Conservation (phyloP, 768 basidiomycete genomes). For the Gloeophyllum trabeum region DNA sequence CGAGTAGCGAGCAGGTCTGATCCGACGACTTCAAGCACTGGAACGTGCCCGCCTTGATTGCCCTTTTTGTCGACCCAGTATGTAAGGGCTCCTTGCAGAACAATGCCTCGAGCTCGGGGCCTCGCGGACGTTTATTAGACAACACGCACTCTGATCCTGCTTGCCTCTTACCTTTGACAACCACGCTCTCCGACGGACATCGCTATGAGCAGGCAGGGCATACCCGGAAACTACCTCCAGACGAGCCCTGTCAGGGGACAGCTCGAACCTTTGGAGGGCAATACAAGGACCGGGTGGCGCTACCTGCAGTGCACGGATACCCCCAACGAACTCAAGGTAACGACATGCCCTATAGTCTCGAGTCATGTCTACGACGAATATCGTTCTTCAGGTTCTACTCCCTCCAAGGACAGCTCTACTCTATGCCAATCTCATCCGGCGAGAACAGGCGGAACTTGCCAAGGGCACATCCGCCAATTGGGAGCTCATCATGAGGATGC, state of each 20-base stretch:
- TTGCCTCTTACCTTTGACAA: too few relatives aligned
- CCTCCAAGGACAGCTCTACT: conserved; percentile 56
- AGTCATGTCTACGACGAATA: not conserved
- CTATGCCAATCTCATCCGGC: conserved; percentile 54
- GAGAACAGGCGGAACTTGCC: conserved; percentile 49
- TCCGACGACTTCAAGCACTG: too few relatives aligned
- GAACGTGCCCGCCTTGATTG: too few relatives aligned
- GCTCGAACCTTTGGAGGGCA: conserved; percentile 51
- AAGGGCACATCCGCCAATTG: conserved; percentile 47
- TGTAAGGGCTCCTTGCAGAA: too few relatives aligned
- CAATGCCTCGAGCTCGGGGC: too few relatives aligned
- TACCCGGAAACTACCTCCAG: conserved; percentile 33
- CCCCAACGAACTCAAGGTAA: conserved; percentile 61
- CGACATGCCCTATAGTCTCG: not conserved
- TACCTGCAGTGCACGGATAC: conserved; percentile 72
- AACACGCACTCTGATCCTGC: too few relatives aligned
- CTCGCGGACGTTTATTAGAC: too few relatives aligned
- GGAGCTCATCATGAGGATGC: conserved; percentile 64
- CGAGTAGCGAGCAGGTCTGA: too few relatives aligned
- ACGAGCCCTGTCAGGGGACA: conserved; percentile 65
- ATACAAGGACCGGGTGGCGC: conserved; percentile 47
- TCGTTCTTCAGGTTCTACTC: conserved; percentile 42
- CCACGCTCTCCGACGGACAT: not conserved
- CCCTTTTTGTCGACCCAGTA: too few relatives aligned
- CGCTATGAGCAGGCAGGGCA: not conserved